Evolutionary conservation across 1,139 yeast species (phyloP), one percentile per base, ranked within the genome.

Genomic region (Meyerozyma elateridarum): DNA sequence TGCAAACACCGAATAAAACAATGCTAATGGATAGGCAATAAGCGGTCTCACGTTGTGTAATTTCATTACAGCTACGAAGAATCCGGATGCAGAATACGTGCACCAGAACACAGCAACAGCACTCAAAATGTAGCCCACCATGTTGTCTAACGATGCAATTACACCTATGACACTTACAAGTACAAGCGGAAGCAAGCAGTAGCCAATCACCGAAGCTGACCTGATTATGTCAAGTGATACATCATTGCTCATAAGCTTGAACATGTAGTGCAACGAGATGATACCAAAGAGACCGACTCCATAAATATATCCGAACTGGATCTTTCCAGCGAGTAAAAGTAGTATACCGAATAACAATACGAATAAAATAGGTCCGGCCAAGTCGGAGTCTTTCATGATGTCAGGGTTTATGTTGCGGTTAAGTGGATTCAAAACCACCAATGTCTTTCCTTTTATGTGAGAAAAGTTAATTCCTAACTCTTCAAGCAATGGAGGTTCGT

Each of bases 271-370:
- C 46, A 88, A 74, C 25, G 95, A 78, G 12, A 87, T 52, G 2
- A 95, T 84, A 9, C 99, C 99, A 46, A 89, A 79, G 32, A 93
- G 63, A 1, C 96, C 98, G 28, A 91, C 95, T 17, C 98, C 98
- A 51, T 91, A 91, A 34, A 91, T 85, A 57, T 93, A 93, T 3
- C 98, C 97, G 55, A 91, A 91, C 55, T 91, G 97, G 13, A 89
- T 87, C 53, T 89, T 91, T 9, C 99, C 98, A 1, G 95, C 75
- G 29, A 88, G 65, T 35, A 89, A 64, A 33, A 93, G 62, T 40
- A 84, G 76, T 1, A 88, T 73, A n/a, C 96, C 98, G 54, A 89
- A 89, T 36, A 88, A 59, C 36, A 91, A 66, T 44, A 93, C 93
- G 58, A 91, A 93, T 32, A 93, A 64, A 27, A 91, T 72, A 1